These are phyloP conservation scores for Podaxis sp. DNA, from an alignment of 768 basidiomycete species.

Conservation along the genomic window DNA sequence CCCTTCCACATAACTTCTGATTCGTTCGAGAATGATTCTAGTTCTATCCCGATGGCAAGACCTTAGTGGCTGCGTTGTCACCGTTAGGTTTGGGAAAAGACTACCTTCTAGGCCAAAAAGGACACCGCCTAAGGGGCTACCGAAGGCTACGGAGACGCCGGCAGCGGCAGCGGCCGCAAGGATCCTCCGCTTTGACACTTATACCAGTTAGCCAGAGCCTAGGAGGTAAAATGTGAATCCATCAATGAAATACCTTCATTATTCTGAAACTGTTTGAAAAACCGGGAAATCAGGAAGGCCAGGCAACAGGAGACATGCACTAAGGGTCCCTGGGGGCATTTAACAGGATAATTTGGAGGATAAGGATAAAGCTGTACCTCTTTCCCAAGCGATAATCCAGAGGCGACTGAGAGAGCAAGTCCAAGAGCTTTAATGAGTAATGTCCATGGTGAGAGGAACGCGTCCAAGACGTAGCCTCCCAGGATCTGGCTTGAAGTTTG, in stretches of 20 bases:
- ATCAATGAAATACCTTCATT: slow-evolving; percentile 58
- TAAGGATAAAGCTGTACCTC: slow-evolving; percentile 46
- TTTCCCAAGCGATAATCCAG: slow-evolving; percentile 81
- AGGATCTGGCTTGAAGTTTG: slow-evolving; percentile 47
- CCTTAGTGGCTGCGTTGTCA: neutral
- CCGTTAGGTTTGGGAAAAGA: neutral
- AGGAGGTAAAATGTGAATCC: neutral
- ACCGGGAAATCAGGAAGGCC: slow-evolving; percentile 61
- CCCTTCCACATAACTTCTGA: slow-evolving; percentile 80
- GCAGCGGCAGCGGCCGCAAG: slow-evolving; percentile 82
- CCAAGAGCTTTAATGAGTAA: slow-evolving; percentile 82
- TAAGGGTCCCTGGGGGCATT: slow-evolving; percentile 57
- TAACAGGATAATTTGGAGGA: neutral
- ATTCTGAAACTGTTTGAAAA: slow-evolving; percentile 66
- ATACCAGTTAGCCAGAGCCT: neutral
- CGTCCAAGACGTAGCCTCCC: slow-evolving; percentile 81
- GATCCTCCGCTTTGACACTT: slow-evolving; percentile 77
- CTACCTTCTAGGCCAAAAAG: slow-evolving; percentile 77
- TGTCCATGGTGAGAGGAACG: slow-evolving; percentile 83
- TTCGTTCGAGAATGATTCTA: slow-evolving; percentile 65
- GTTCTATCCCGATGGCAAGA: slow-evolving; percentile 31
- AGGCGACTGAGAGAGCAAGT: slow-evolving; percentile 78
- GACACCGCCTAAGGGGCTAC: slow-evolving; percentile 82
- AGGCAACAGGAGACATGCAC: slow-evolving; percentile 85
- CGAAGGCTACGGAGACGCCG: slow-evolving; percentile 86